These are phyloP conservation scores for Zygnema circumcarinatum DNA, from an alignment of 139 green algal species.

Conservation along the genomic window DNA sequence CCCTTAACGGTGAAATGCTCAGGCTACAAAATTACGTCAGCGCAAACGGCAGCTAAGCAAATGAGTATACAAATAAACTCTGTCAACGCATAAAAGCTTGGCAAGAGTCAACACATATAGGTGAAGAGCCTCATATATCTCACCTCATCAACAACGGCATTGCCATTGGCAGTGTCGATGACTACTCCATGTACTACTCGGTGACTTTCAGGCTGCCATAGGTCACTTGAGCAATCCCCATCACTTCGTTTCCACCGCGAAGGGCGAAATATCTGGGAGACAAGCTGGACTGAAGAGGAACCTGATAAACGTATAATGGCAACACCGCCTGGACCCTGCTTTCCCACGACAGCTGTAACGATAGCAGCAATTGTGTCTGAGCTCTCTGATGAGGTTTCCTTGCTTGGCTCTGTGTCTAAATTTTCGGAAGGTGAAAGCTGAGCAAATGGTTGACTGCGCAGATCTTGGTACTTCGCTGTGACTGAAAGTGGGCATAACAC, in stretches of 20 bases:
- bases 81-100: too few species aligned
- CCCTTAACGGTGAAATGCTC: too few species aligned
- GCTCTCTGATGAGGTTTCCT: background rate
- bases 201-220: conserved; percentile 73
- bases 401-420: background rate
- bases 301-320: conserved; percentile 89
- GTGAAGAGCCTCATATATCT: background rate
- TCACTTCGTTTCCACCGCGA: conserved; percentile 30
- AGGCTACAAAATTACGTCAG: too few species aligned
- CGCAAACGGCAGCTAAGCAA: too few species aligned
- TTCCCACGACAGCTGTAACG: conserved; percentile 54
- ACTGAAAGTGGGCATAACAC: background rate
- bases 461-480: background rate
- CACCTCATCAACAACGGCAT: conserved; percentile 38
- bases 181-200: conserved; percentile 82
- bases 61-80: too few species aligned
- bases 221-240: background rate
- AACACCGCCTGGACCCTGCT: conserved; percentile 72
- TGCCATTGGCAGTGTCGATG: conserved; percentile 63
- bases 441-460: background rate
- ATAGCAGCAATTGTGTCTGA: conserved; percentile 65
- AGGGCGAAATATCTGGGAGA: conserved; percentile 69
- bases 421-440: background rate
- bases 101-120: too few species aligned
- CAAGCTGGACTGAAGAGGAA: conserved; percentile 69